These are phyloP conservation scores for Rhinocladiella mackenziei DNA, from an alignment of 2,329 filamentous ascomycete genomes.

Conservation along the genomic window DNA sequence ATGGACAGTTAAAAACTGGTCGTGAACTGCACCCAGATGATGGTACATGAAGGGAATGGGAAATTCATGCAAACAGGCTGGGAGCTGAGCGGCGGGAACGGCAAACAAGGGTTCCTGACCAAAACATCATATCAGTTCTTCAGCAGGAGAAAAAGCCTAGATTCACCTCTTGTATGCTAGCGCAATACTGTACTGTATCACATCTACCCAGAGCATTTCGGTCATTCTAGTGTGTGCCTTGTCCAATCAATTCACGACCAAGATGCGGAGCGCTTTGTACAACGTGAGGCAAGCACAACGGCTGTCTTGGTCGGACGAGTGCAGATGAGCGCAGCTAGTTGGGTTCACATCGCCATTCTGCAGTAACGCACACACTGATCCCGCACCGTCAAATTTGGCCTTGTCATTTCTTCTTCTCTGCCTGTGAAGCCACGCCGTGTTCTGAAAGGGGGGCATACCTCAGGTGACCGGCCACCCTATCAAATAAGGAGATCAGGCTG, in stretches of 20 bases:
- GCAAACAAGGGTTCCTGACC: slow-evolving; percentile 29
- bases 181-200: slow-evolving; percentile 22
- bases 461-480: too few species aligned
- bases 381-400: slow-evolving; percentile 16
- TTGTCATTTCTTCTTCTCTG: slow-evolving; percentile 13
- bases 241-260: slow-evolving; percentile 16
- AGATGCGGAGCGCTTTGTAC: slow-evolving; percentile 16
- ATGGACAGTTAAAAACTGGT: slow-evolving; percentile 15
- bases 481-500: too few species aligned
- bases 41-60: slow-evolving; percentile 9
- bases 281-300: slow-evolving; percentile 18
- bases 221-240: slow-evolving; percentile 8
- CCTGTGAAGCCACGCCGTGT: slow-evolving; percentile 11
- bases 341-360: slow-evolving; percentile 25
- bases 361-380: slow-evolving; percentile 15
- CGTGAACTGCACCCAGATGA: slow-evolving; percentile 11
- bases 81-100: slow-evolving; percentile 10
- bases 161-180: slow-evolving; percentile 16
- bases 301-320: slow-evolving; percentile 18
- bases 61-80: slow-evolving; percentile 30
- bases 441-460: slow-evolving; percentile 1
- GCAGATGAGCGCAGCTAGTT: slow-evolving; percentile 12
- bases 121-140: slow-evolving; percentile 13
- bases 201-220: slow-evolving; percentile 15
- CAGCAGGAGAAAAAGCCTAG: slow-evolving; percentile 10